These are phyloP conservation scores for Atkinsonella hypoxylon DNA, from an alignment of 2,329 filamentous ascomycete genomes.

Conservation along the genomic window DNA sequence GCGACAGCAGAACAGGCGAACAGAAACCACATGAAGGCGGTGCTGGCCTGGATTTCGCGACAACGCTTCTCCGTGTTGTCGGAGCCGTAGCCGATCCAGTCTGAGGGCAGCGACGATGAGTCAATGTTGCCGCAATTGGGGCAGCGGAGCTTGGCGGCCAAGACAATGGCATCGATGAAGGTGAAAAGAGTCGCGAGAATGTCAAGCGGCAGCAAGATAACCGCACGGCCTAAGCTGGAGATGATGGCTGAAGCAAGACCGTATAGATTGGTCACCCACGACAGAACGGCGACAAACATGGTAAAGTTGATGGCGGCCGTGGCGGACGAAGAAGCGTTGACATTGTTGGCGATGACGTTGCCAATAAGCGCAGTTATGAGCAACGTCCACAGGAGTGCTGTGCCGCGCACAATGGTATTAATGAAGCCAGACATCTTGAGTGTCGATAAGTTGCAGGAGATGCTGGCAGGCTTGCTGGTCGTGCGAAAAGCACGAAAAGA, in stretches of 20 bases:
- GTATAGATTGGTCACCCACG: constrained; percentile 53
- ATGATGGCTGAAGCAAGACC: constrained; percentile 46
- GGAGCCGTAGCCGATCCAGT: constrained; percentile 53
- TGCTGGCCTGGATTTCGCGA: constrained; percentile 61
- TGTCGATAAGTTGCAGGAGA: neutral
- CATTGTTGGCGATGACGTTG: constrained; percentile 43
- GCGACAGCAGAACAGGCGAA: constrained; percentile 49
- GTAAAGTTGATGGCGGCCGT: constrained; percentile 45
- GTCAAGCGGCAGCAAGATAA: constrained; percentile 45
- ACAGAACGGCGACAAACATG: constrained; percentile 58
- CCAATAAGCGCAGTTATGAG: constrained; percentile 44
- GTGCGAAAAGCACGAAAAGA: neutral
- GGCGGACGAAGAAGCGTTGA: constrained; percentile 28
- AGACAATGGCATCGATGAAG: constrained; percentile 57
- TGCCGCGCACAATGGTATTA: constrained; percentile 32
- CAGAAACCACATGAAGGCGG: constrained; percentile 71
- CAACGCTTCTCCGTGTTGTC: constrained; percentile 50
- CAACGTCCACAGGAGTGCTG: constrained; percentile 40
- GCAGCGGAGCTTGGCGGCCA: constrained; percentile 55
- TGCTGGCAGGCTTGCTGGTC: neutral
- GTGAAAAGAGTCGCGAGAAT: constrained; percentile 51
- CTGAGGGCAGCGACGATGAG: constrained; percentile 20
- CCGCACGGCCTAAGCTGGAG: constrained; percentile 37
- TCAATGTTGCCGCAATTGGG: constrained; percentile 52
- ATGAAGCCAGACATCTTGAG: constrained; percentile 24